A percentile compares a stretch with the other conserved stretches of the same genome.
Conservation (phyloP, 2,329 filamentous ascomycete genomes). For the Exophiala sp. region DNA sequence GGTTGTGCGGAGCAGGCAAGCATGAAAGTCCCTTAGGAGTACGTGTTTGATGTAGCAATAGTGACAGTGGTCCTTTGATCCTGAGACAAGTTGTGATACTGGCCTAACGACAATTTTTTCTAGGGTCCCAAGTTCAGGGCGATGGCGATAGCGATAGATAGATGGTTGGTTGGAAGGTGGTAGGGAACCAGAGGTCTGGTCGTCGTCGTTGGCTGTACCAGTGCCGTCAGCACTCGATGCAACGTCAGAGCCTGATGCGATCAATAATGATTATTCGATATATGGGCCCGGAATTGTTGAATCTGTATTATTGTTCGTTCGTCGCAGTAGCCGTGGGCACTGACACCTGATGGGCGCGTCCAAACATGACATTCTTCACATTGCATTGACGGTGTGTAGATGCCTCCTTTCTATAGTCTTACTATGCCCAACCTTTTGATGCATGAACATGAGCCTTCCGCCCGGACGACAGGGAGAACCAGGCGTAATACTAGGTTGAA, state of each 20-base stretch:
- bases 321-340: too few relatives aligned
- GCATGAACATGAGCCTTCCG: too few relatives aligned
- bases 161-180: neutral
- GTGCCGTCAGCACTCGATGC: constrained; percentile 17
- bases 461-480: too few relatives aligned
- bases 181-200: neutral
- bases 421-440: too few relatives aligned
- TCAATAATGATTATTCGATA: neutral
- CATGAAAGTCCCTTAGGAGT: too few relatives aligned
- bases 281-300: neutral
- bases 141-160: neutral
- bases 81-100: neutral
- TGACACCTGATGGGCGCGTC: too few relatives aligned
- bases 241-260: constrained; percentile 3
- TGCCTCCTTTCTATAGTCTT: too few relatives aligned
- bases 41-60: too few relatives aligned
- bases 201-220: neutral
- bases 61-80: neutral
- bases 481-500: neutral
- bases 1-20: neutral
- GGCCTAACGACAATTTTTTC: neutral
- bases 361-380: too few relatives aligned
- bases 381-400: too few relatives aligned
- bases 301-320: neutral
- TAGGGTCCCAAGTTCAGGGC: neutral